Conservation (phyloP, 2,329 filamentous ascomycete genomes). For the Drechmeria coniospora region DNA sequence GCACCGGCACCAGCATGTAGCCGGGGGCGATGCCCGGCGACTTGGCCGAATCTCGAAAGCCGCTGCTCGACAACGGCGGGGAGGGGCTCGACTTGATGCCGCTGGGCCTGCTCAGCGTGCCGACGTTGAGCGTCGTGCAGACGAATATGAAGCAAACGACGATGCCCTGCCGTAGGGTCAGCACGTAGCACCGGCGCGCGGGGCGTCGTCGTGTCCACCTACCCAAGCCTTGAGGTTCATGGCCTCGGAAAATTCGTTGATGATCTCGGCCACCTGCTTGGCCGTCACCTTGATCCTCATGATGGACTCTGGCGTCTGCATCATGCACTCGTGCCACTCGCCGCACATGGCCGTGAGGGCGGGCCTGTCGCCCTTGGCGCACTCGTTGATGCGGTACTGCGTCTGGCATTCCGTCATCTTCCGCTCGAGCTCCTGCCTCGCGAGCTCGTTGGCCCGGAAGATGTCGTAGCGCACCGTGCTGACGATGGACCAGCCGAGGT, state of each 20-base stretch:
- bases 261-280: slow-evolving; percentile 77
- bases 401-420: slow-evolving; percentile 60
- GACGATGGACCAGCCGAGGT: slow-evolving; percentile 54
- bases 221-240: slow-evolving; percentile 69
- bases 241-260: slow-evolving; percentile 84
- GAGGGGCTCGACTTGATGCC: slow-evolving; percentile 1
- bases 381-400: slow-evolving; percentile 63
- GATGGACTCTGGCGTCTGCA: slow-evolving; percentile 61
- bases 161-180: slow-evolving; percentile 24
- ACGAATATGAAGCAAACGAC: slow-evolving; percentile 33
- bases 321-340: slow-evolving; percentile 80
- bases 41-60: slow-evolving; percentile 9
- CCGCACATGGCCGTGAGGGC: slow-evolving; percentile 60
- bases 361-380: slow-evolving; percentile 49
- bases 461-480: slow-evolving; percentile 62
- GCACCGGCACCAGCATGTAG: slow-evolving; percentile 34
- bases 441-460: slow-evolving; percentile 51
- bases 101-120: slow-evolving; percentile 21
- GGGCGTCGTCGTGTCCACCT: slow-evolving; percentile 10
- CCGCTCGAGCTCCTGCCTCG: slow-evolving; percentile 51
- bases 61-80: slow-evolving; percentile 3
- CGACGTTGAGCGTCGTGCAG: slow-evolving; percentile 34
- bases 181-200: not conserved
- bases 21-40: slow-evolving; percentile 21
- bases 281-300: slow-evolving; percentile 70